phyloP scores from a whole-genome alignment of 352 stramenopile species.

The Pythium dissimile region DNA sequence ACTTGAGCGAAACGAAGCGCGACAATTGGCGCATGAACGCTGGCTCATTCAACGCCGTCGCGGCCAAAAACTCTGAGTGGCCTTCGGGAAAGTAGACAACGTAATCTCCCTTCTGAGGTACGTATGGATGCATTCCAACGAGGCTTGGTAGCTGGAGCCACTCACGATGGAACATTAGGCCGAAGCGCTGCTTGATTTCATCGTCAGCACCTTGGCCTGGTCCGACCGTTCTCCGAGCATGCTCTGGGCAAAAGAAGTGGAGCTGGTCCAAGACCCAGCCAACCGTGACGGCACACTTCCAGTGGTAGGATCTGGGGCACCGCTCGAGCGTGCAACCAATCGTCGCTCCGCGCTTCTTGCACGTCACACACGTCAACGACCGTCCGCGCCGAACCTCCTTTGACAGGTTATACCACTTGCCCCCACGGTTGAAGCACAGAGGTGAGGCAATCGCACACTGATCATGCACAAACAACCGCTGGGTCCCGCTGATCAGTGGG shows the following conservation, averaged over 20 bases:
- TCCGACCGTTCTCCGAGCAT: conserved; percentile 26
- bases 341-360: conserved; percentile 70
- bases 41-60: conserved; percentile 34
- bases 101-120: conserved; percentile 79
- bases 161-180: conserved; percentile 68
- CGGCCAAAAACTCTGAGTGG: conserved; percentile 45
- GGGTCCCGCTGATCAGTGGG: conserved; percentile 58
- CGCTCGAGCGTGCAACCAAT: conserved; percentile 65
- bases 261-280: conserved; percentile 76
- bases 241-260: conserved; percentile 77
- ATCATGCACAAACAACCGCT: conserved; percentile 84
- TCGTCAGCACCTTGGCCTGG: neutral
- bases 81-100: conserved; percentile 81
- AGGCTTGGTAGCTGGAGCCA: conserved; percentile 67
- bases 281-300: conserved; percentile 71
- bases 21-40: conserved; percentile 50
- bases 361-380: conserved; percentile 59
- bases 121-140: conserved; percentile 55
- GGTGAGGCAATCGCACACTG: conserved; percentile 84
- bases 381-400: conserved; percentile 79
- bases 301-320: conserved; percentile 77
- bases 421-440: conserved; percentile 72
- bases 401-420: conserved; percentile 81
- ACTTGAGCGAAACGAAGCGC: conserved; percentile 70
- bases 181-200: conserved; percentile 42